Percentiles rank a stretch among this genome's conserved stretches.
Evolutionary conservation across 2,329 filamentous ascomycete genomes (phyloP).

Genomic region (Penicillium sp.): DNA sequence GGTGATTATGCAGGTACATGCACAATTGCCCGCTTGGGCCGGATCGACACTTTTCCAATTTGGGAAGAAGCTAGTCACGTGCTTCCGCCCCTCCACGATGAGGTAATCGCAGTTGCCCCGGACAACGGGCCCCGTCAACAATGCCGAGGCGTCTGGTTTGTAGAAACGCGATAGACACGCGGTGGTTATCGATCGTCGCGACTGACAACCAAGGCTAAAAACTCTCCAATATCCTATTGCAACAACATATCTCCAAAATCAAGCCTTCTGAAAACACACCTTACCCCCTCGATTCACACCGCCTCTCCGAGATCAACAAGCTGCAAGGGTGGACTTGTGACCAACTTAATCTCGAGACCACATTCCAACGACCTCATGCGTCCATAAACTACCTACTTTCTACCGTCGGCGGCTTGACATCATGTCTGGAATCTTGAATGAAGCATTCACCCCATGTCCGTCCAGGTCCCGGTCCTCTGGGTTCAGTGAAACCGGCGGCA

Average conservation of each 20-base stretch:
- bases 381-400: conserved; percentile 6
- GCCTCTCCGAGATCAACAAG: conserved; percentile 22
- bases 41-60: not conserved
- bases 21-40: not conserved
- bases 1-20: not conserved
- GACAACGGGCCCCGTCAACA: conserved; percentile 27
- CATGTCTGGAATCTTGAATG: conserved; percentile 36
- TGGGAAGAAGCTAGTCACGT: conserved; percentile 7
- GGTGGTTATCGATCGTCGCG: conserved; percentile 9
- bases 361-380: conserved; percentile 12
- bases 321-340: conserved; percentile 24
- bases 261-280: not conserved
- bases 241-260: not conserved
- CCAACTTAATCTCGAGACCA: not conserved
- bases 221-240: not conserved
- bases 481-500: conserved; percentile 24
- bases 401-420: conserved; percentile 8
- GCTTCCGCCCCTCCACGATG: conserved; percentile 10
- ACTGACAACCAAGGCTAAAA: not conserved
- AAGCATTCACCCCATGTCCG: conserved; percentile 45
- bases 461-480: conserved; percentile 32
- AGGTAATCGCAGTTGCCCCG: conserved; percentile 26
- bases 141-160: not conserved
- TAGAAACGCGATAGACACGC: conserved; percentile 17
- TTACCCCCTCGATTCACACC: conserved; percentile 17